Evolutionary conservation across 2,329 filamentous ascomycete species (phyloP).

Genomic region (Diplocarpon mali): DNA sequence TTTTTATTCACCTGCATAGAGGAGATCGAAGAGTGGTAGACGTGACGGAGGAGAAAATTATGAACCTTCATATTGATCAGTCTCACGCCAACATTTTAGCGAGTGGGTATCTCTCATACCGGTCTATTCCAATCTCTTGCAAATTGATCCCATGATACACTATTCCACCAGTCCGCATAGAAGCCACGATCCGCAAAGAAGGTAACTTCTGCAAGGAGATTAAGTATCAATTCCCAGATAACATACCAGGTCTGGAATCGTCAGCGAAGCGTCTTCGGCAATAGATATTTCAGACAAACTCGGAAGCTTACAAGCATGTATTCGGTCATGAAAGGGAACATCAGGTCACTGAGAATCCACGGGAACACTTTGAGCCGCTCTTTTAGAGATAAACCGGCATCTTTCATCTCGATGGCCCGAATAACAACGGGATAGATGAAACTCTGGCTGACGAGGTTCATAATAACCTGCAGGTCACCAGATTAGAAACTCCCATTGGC

Average conservation of each 20-base stretch:
- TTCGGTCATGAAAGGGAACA: slow-evolving; percentile 72
- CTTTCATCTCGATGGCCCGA: slow-evolving; percentile 55
- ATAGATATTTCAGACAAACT: background rate
- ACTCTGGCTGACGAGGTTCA: slow-evolving; percentile 67
- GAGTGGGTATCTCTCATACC: background rate
- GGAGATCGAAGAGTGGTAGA: slow-evolving; percentile 69
- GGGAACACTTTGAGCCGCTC: slow-evolving; percentile 58
- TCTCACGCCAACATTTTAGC: too few relatives aligned
- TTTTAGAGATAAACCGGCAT: slow-evolving; percentile 47
- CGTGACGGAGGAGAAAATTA: slow-evolving; percentile 65
- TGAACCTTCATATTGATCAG: slow-evolving; percentile 1
- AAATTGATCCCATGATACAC: slow-evolving; percentile 60
- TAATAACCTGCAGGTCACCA: slow-evolving; percentile 37
- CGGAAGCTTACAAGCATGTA: slow-evolving; percentile 39
- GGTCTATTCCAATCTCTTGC: slow-evolving; percentile 75
- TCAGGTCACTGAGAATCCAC: slow-evolving; percentile 62
- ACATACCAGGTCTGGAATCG: slow-evolving; percentile 55
- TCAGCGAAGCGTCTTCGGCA: background rate
- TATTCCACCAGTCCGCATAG: slow-evolving; percentile 42
- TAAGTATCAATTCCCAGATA: slow-evolving; percentile 68
- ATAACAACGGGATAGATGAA: slow-evolving; percentile 70
- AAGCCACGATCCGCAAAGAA: slow-evolving; percentile 69
- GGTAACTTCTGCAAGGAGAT: slow-evolving; percentile 66
- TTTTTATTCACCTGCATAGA: slow-evolving; percentile 59
- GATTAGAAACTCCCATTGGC: background rate